Base-by-base conservation (phyloP, 805 yeast genomes). In the Cyberlindnera xylosilytica region DNA sequence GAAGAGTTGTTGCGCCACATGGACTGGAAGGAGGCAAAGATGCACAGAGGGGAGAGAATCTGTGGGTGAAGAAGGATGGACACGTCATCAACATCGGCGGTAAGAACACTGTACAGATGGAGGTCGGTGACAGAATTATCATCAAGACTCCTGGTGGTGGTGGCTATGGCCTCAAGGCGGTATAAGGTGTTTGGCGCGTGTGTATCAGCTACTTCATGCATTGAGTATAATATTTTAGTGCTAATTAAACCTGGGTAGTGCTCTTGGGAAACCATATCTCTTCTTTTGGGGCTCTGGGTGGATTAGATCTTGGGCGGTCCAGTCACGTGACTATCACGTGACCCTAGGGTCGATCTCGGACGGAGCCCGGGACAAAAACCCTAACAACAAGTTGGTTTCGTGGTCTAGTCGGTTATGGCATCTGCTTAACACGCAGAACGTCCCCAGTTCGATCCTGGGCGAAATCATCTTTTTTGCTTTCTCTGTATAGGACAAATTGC, bases 361-460 rank as follows among this genome's bases (percentile, higher is more conserved):
- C n/a, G n/a, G n/a, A n/a, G n/a, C n/a, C n/a, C n/a, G n/a, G n/a
- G n/a, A n/a, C n/a, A n/a, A n/a, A n/a, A n/a, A n/a, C n/a, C n/a
- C n/a, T n/a, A n/a, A 6, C 13, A 12, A 6, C 30, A 11, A 27
- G 13, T 27, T 66, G 93, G 93, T 82, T 81, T 80, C 83, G 88
- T 89, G 97, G 97, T 89, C 96, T 89, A 89, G 97, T 89, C 72
- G 97, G 97, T 89, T 80, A 90, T 90, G 97, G 96, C 97, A 86
- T 87, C 93, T 89, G 97, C 97, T 87, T 90, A 87, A 90, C 97
- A 90, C 97, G 97, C 96, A 88, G 93, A 86, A 87, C 89, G 97
- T 91, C 97, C 97, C 97, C 97, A 89, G 97, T 91, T 91, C 97
- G 97, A 91, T 88, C 97, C 97, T 90, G 97, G 97, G 97, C 89